Conservation (phyloP, 306 rosid genomes). For the Quercus ilex region DNA sequence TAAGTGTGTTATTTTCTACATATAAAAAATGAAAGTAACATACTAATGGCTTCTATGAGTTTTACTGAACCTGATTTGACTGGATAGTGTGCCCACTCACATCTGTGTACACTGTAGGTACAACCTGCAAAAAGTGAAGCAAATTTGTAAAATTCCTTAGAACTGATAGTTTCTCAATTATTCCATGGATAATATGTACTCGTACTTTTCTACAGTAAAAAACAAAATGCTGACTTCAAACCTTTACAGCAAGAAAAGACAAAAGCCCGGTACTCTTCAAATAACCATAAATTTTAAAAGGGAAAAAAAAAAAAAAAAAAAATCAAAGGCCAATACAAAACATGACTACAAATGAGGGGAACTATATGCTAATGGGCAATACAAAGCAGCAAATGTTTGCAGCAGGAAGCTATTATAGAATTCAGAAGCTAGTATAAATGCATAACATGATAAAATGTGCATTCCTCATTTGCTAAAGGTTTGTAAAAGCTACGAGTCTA, state of each 20-base stretch:
- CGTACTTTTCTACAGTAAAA: neutral
- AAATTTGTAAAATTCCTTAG: slow-evolving; percentile 1
- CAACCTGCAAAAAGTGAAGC: slow-evolving; percentile 56
- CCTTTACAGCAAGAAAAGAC: neutral
- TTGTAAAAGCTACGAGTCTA: no score
- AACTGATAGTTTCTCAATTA: neutral
- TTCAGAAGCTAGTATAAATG: no score
- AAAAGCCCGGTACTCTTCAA: neutral
- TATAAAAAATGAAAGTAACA: slow-evolving; percentile 1
- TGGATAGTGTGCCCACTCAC: slow-evolving; percentile 83
- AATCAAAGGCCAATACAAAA: neutral
- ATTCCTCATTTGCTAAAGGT: no score
- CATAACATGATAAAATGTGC: no score
- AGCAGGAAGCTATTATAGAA: no score
- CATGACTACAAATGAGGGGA: neutral
- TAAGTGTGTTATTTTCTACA: neutral
- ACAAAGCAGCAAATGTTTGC: no score
- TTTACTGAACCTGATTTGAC: slow-evolving; percentile 76
- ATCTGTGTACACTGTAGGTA: slow-evolving; percentile 87
- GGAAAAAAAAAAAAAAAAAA: neutral
- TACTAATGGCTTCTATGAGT: slow-evolving; percentile 1
- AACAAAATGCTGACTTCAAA: neutral
- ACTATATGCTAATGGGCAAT: no score
- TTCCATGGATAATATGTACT: neutral
- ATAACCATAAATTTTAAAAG: neutral